phyloP scores from a whole-genome alignment of 2,329 filamentous ascomycete genomes.

The Exophiala phaeomuriformis region DNA sequence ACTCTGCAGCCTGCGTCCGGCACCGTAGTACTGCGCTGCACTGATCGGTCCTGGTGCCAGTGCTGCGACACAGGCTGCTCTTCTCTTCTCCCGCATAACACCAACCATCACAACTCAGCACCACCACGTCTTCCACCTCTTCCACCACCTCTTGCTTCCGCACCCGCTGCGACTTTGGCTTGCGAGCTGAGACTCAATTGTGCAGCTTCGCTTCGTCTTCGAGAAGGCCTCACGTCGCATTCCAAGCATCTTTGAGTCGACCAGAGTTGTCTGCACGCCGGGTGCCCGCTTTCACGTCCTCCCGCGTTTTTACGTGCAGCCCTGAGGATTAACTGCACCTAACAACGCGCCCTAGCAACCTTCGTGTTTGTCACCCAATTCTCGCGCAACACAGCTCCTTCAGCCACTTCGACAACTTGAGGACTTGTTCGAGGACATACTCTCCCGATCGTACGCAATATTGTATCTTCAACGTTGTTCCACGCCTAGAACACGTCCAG shows the following conservation, averaged over 20 bases:
- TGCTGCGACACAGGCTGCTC: too few species aligned
- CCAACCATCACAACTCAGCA: constrained; percentile 3
- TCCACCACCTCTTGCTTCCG: not conserved
- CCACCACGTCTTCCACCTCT: constrained; percentile 1
- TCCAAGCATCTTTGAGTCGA: not conserved
- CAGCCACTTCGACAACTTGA: constrained; percentile 3
- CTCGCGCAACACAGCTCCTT: not conserved
- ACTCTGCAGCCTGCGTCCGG: too few species aligned
- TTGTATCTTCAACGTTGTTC: not conserved
- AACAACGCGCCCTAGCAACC: constrained; percentile 14
- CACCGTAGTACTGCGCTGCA: too few species aligned
- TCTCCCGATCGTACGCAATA: not conserved
- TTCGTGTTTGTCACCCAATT: constrained; percentile 1
- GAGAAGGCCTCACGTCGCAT: not conserved
- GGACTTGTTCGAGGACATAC: not conserved
- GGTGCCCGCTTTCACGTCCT: not conserved
- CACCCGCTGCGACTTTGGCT: not conserved
- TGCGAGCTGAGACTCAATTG: not conserved
- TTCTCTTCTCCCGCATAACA: not conserved
- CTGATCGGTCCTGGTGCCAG: too few species aligned
- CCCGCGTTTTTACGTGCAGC: constrained; percentile 6
- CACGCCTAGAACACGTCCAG: constrained; percentile 15
- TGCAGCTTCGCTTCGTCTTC: not conserved
- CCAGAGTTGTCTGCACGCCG: not conserved
- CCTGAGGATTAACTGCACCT: not conserved